phyloP scores from a whole-genome alignment of 176 grass and related monocot species.

The Cenchrus purpureus region DNA sequence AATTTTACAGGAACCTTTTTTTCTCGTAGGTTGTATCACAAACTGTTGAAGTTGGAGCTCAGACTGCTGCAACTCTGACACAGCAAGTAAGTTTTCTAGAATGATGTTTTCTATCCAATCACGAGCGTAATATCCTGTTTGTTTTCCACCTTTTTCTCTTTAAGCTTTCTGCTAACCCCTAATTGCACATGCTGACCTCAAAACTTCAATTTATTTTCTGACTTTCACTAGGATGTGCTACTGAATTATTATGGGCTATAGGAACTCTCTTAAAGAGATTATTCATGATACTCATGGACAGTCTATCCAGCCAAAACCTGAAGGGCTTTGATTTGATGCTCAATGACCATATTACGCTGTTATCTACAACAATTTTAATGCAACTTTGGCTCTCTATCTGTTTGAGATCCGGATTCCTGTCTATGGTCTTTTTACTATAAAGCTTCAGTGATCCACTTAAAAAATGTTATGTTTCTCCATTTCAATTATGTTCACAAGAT shows the following conservation, averaged over 20 bases:
- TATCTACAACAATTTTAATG: background rate
- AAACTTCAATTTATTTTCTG: constrained; percentile 1
- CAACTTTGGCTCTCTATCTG: background rate
- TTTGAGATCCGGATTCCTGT: background rate
- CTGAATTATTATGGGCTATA: background rate
- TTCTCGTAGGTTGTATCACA: constrained; percentile 84
- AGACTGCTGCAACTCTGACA: constrained; percentile 84
- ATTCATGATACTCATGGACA: background rate
- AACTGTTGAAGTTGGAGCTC: constrained; percentile 96
- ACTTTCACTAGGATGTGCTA: background rate
- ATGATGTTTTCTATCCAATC: background rate
- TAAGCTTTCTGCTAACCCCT: background rate
- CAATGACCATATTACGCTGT: background rate
- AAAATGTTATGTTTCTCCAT: constrained; percentile 6
- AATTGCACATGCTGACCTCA: background rate
- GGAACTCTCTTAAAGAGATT: background rate
- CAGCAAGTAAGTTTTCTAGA: constrained; percentile 80
- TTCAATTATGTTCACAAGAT: constrained; percentile 10
- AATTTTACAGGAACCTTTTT: constrained; percentile 36
- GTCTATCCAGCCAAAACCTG: background rate
- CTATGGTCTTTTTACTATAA: background rate
- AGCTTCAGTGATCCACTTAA: background rate
- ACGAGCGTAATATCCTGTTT: constrained; percentile 5
- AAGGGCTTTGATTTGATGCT: background rate
- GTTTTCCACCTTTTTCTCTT: background rate